A percentile compares a stretch with the other conserved stretches of the same genome.
phyloP scores from a whole-genome alignment of 805 yeast genomes.

The Starmerella davenportii region DNA sequence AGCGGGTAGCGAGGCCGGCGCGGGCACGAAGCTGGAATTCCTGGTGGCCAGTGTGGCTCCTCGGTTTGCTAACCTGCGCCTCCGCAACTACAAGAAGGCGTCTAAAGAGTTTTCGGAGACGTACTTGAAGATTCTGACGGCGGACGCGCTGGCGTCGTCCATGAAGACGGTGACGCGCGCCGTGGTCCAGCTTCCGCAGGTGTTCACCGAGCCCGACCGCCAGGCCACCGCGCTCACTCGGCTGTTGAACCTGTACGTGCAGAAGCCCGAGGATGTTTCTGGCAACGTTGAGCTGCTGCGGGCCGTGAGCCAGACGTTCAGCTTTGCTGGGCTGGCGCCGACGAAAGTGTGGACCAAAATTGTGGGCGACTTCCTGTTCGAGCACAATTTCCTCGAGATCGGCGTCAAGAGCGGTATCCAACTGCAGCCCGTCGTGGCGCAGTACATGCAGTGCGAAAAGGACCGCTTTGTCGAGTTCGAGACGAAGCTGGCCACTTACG shows the following conservation, averaged over 20 bases:
- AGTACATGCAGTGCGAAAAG: slow-evolving; percentile 50
- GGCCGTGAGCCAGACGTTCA: slow-evolving; percentile 2
- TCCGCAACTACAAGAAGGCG: slow-evolving; percentile 22
- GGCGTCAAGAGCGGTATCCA: slow-evolving; percentile 18
- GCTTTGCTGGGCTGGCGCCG: slow-evolving; percentile 17
- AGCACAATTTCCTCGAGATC: slow-evolving; percentile 33
- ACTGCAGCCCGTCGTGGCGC: slow-evolving; percentile 40
- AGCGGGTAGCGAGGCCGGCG: slow-evolving; percentile 26
- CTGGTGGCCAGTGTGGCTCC: slow-evolving; percentile 6
- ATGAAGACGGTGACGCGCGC: slow-evolving; percentile 22
- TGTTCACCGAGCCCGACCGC: slow-evolving; percentile 45
- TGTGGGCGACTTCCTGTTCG: slow-evolving; percentile 48
- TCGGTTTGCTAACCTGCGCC: slow-evolving; percentile 4
- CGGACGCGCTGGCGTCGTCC: slow-evolving; percentile 1
- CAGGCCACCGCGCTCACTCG: slow-evolving; percentile 32
- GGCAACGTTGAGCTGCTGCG: slow-evolving; percentile 5
- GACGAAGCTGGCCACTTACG: slow-evolving; percentile 28
- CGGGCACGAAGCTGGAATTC: slow-evolving; percentile 1
- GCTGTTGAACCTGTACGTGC: slow-evolving; percentile 25
- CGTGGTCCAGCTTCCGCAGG: slow-evolving; percentile 26
- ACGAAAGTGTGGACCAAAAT: slow-evolving; percentile 44
- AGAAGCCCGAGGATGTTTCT: slow-evolving; percentile 5
- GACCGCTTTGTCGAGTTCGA: slow-evolving; percentile 41
- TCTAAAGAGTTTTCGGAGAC: slow-evolving; percentile 40
- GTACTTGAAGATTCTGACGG: slow-evolving; percentile 22